Percentiles rank a stretch among this genome's conserved stretches.
These are phyloP conservation scores for Furcasterigmium sp. DNA, from an alignment of 2,329 filamentous ascomycete species.

Conservation along the genomic window DNA sequence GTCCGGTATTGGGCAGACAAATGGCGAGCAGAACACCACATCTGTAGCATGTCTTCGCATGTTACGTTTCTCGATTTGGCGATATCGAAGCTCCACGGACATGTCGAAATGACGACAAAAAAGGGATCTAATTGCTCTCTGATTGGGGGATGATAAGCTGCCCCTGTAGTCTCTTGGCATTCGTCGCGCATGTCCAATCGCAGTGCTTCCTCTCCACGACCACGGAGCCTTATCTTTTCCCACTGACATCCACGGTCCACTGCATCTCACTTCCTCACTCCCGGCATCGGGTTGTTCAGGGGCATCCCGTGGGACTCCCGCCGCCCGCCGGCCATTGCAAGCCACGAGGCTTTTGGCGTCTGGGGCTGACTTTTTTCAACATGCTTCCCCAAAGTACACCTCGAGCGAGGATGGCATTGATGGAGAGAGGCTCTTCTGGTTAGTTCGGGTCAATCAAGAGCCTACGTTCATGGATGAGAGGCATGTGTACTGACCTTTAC, in stretches of 20 bases:
- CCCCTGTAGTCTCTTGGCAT: too few species aligned
- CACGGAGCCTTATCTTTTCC: background rate
- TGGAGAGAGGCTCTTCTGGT: too few species aligned
- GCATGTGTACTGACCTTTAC: too few species aligned
- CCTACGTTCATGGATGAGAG: too few species aligned
- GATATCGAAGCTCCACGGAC: background rate
- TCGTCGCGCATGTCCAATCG: conserved; percentile 1
- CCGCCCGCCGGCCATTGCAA: background rate
- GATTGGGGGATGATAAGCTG: conserved; percentile 10
- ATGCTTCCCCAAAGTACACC: background rate
- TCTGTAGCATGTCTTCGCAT: too few species aligned
- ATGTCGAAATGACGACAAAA: background rate
- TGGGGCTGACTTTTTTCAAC: background rate
- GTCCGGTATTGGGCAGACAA: too few species aligned
- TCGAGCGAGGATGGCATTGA: too few species aligned
- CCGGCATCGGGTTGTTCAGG: conserved; percentile 1
- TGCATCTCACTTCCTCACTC: conserved; percentile 1
- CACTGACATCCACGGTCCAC: too few species aligned
- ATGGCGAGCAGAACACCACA: too few species aligned
- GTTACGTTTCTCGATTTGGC: conserved; percentile 1
- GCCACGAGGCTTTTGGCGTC: too few species aligned
- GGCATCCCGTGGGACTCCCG: background rate
- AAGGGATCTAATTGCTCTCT: conserved; percentile 17
- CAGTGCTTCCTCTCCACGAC: background rate
- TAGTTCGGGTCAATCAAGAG: too few species aligned